Base-by-base conservation (phyloP, 495 filamentous ascomycete species). In the Trichodelitschia bisporula region DNA sequence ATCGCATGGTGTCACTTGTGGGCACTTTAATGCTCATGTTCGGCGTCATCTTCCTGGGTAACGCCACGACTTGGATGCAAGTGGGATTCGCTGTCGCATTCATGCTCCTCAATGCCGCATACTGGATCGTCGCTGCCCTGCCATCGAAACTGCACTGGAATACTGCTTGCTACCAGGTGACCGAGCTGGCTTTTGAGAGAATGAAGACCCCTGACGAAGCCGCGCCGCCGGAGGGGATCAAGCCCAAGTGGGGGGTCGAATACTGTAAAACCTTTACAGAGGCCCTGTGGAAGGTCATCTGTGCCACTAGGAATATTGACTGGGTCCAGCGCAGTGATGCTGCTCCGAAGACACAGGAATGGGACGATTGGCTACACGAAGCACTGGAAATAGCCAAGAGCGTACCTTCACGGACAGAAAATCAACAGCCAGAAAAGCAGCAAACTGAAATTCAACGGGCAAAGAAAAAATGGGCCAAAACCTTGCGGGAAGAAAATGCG, bases 21-120 rank as follows among this genome's bases (percentile, higher is more conserved):
- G 55, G 49, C 29, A 58, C 56, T 9, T 36, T 59, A 31, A 47
- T 55, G 34, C 54, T 59, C 23, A 59, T 59, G 55, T 39, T 50
- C 28, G 56, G 56, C 16, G 53, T 59, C 35, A 51, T 59, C 34
- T 48, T 42, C 19, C 47, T 59, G 5, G 56, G 43, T 20, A 59
- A 58, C 29, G 44, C 54, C 5, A 48, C 43, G 13, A 40, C 51
- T 6, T 17, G 44, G 13, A 39, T 53, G 3, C 56, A 59, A 37
- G 36, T 56, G 15, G 48, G 42, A 4, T 59, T 51, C 39, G 56
- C 49, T 3, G 52, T 39, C 2, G 38, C 47, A 4, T 59, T 57
- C 33, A 50, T 58, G 40, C 43, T 57, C 23, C 46, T 59, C 12
- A 56, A 56, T 20, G 41, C 50, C 1, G 42, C 42, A 0, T 54